Evolutionary conservation across 1,284 basidiomycete species (phyloP), one percentile per base, ranked within the genome.

Genomic region (Apiotrichum porosum): DNA sequence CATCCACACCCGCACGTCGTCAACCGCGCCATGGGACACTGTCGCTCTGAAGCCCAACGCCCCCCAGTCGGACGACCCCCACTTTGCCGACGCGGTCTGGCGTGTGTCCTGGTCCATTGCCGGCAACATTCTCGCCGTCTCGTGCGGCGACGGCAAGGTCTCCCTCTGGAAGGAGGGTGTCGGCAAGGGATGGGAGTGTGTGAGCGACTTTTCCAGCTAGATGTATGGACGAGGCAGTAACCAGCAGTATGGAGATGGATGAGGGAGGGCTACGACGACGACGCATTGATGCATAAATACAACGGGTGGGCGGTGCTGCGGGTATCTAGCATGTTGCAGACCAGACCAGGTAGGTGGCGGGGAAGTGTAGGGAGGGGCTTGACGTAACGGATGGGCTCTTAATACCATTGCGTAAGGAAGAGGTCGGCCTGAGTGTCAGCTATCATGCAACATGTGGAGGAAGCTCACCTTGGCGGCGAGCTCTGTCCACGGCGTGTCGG

Each of bases 111-210:
- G 94, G 94, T 93, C 89, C 61, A 80, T 97, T 38, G 90, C 92
- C 3, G 94, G 95, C 18, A 97, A 97, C 66, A 83, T 98, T 46
- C 79, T 98, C 39, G 93, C 94, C 0, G 95, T 97, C 33, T 94
- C 90, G 71, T 95, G 92, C 73, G 94, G 93, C 14, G 95, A 98
- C 71, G 94, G 95, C 22, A 97, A 97, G 75, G 92, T 98, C 24
- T 92, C 87, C 13, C 77, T 98, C 45, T 98, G 93, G 94, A 98
- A 98, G 76, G 94, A 98, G 77, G 94, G 89, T 69, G 75, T 97
- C 63, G 91, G 90, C 82, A 92, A 93, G 71, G 78, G 80, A 19
- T 98, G 94, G 90, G 94, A 97, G 73, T 94, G 92, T 69, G 90
- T 97, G 47, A 91, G 86, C 67, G 89, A 94, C 64, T 84, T 93